Evolutionary conservation across 306 rosid genomes (phyloP), one percentile per base, ranked within the genome.

Genomic region (Dryas octopetala): DNA sequence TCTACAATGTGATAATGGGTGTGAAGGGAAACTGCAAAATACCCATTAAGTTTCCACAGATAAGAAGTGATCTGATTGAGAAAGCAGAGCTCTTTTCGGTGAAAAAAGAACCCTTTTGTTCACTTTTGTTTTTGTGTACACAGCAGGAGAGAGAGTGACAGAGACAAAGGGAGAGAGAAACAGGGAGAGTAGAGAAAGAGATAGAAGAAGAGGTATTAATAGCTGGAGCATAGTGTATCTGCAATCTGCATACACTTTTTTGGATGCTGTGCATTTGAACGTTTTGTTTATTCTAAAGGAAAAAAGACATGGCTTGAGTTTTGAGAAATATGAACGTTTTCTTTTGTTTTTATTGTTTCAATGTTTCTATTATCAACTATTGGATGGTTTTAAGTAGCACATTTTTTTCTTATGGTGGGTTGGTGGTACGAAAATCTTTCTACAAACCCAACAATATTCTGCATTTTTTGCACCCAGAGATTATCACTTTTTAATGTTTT

Each of bases 251-350:
- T 62, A 26, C 3, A 23, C 83, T 73, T 76, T 86, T 32, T 91
- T 59, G 97, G 93, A 81, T 52, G 64, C 6, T 57, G 97, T 81
- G 97, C 73, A 82, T 76, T 59, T 78, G 88, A 86, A 84, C 96
- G 90, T 72, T 83, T 91, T 74, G 68, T 78, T 83, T 82, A 84
- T 66, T 70, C 5, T 5, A 15, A 54, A 9, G 38, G 70, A 17
- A 3, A 13, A 41, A n/a, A 9, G 50, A 52, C 38, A 73, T 46
- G 78, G 80, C 71, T 19, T 43, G 43, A 54, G 7, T 15, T 12
- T 70, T n/a, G 86, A 66, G 78, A 86, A 81, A 76, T 83, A 78
- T 85, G 92, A 84, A 86, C 89, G 92, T 91, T 89, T 83, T 74
- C 78, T 85, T 88, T 89, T 87, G 88, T 86, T 71, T 76, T 7